Evolutionary conservation across 1,139 yeast species (phyloP), one percentile per base, ranked within the genome.

Genomic region (Sugiyamaella grinbergsii): DNA sequence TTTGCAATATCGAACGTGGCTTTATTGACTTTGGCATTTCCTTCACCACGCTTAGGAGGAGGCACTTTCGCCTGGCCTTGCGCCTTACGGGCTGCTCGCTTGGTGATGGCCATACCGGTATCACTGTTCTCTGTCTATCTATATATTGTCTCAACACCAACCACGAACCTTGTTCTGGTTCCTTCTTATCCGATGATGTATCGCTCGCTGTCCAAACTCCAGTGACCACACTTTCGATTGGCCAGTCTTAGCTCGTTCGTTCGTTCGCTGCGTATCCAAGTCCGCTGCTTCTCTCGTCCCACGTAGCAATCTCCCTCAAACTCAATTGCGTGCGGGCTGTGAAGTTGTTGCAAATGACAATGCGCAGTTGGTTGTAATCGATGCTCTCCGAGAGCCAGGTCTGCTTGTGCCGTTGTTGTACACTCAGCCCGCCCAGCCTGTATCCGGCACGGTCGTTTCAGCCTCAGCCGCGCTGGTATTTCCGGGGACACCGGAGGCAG

Each of bases 1-100:
- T 90, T 90, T 50, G 83, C 76, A 42, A 85, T 72, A 65, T 94
- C 98, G 66, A 90, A 93, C 45, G 90, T 87, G 18, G 98, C 98
- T 72, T 93, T 93, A 66, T 88, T 84, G 62, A 91, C 87, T 15
- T 29, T 45, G 50, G 72, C 71, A 10, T 28, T 28, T 46, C 72
- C 70, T n/a, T 58, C 66, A n/a, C 81, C 82, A 56, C 82, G 76
- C 55, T 78, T 78, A 3, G 86, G 67, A 20, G 67, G 67, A 18
- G 64, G 66, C 23, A 74, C 78, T 64, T 78, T 79, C 18, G 72
- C 72, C 47, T 70, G 72, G 53, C 76, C 80, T 51, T 79, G 77
- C 40, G 78, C 72, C 68, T 81, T 83, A 66, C 93, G 81, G 45
- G 81, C 88, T 34, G 86, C 84, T 70, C 91, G 76, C 69, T 84